These are phyloP conservation scores for Triadica sebifera DNA, from an alignment of 345 rosid genomes.

Conservation along the genomic window DNA sequence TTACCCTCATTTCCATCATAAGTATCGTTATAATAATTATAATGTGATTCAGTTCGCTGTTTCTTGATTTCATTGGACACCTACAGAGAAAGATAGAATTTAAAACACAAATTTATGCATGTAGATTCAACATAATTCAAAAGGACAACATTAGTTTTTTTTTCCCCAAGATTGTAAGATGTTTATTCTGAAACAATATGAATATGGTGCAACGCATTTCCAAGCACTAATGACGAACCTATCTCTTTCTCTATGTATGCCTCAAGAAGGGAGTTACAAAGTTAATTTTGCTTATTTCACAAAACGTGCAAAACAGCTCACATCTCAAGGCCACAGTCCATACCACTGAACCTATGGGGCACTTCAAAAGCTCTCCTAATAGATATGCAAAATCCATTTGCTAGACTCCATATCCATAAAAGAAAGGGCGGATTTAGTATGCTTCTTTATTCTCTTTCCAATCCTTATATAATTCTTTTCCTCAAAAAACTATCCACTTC, in stretches of 20 bases:
- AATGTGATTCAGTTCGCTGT: constrained; percentile 27
- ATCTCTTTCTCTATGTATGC: not conserved
- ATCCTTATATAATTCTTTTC: too few species aligned
- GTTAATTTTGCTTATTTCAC: not conserved
- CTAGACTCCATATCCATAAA: not conserved
- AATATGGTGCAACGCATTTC: not conserved
- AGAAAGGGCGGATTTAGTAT: not conserved
- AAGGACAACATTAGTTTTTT: not conserved
- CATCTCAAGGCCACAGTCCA: not conserved
- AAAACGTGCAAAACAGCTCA: not conserved
- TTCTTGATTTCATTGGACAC: constrained; percentile 29
- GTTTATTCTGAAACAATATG: not conserved
- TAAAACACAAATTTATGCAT: not conserved
- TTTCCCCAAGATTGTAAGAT: not conserved
- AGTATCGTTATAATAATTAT: constrained; percentile 6
- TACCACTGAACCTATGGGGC: not conserved
- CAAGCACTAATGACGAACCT: not conserved
- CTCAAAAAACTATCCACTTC: not conserved
- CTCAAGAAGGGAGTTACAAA: not conserved
- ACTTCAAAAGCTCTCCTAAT: not conserved
- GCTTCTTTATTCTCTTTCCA: not conserved
- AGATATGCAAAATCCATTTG: not conserved
- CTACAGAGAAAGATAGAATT: not conserved
- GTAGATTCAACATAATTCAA: not conserved
- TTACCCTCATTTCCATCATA: constrained; percentile 26